These are phyloP conservation scores for Colletotrichum limetticola DNA, from an alignment of 2,329 filamentous ascomycete genomes.

Conservation along the genomic window DNA sequence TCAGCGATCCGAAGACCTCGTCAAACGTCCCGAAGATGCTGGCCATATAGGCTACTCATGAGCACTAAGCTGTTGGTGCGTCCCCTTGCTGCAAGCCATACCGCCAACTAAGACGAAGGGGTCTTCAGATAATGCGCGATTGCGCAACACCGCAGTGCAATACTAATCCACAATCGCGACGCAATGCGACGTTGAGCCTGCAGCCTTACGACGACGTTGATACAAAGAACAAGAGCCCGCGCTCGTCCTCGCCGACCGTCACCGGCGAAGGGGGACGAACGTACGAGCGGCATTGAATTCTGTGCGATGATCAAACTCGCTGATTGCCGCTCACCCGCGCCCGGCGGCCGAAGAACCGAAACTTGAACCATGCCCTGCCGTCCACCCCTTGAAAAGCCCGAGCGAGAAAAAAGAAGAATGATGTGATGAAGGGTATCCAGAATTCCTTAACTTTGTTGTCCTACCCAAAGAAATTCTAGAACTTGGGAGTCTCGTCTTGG, in stretches of 20 bases:
- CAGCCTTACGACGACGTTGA: background rate
- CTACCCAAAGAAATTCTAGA: background rate
- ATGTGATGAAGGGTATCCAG: background rate
- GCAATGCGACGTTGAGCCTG: background rate
- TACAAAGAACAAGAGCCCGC: too few species aligned
- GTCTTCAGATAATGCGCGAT: background rate
- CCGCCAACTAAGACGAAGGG: background rate
- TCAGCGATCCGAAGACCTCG: background rate
- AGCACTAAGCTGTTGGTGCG: background rate
- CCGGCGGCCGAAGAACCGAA: background rate
- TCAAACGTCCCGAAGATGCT: background rate
- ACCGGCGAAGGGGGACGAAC: background rate
- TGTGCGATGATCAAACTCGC: slow-evolving; percentile 5
- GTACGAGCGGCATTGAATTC: slow-evolving; percentile 14
- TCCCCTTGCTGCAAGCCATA: background rate
- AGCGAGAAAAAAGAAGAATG: background rate
- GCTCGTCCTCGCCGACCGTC: background rate
- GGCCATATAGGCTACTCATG: background rate
- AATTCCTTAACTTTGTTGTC: background rate
- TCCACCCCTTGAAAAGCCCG: background rate
- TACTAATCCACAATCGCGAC: background rate
- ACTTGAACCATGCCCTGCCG: background rate
- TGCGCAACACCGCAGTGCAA: background rate
- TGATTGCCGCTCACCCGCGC: background rate
- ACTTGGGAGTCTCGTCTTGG: background rate